Evolutionary conservation across 805 yeast genomes (phyloP), one percentile per base, ranked within the genome.

Genomic region (Tetrapisispora namnaoensis): DNA sequence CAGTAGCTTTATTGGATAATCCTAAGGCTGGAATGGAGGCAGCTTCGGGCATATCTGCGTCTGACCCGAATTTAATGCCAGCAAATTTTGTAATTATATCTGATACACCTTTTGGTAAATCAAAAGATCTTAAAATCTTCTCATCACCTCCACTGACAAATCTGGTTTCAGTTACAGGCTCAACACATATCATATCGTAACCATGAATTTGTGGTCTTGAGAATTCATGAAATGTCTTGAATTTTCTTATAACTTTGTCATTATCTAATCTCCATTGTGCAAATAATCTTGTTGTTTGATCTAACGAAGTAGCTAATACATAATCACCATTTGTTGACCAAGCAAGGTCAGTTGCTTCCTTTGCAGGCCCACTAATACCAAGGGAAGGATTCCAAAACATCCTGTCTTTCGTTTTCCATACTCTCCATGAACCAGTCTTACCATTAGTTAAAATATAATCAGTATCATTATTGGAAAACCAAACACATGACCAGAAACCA

Each of bases 141-240:
- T 93, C 99, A 62, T 95, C 99, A 44, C 97, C 98, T 16, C 90
- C 98, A 47, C 96, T 86, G 3, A 90, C 85, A 69, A 86, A 91
- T 53, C 76, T 70, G 1, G 84, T 72, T 45, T 72, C 67, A 17
- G 77, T 67, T 14, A 93, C 65, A 13, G 83, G 73, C 37, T 81
- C 78, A 8, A 86, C 71, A 55, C 95, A 81, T 37, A 86, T 75
- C 97, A 93, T 89, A 61, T 93, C 98, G 62, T 88, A 93, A 9
- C 99, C 99, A 65, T 93, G 99, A 53, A 93, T 93, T 66, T 93
- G 99, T 0, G 99, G 98, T 56, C 99, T 77, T 1, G 96, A 87
- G 65, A 93, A 83, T 65, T 93, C 99, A 61, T 83, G 83, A 95
- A 96, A 89, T 1, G 82, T 71, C 8, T 55, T 50, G 1, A 42